These are phyloP conservation scores for Abrus pulchellus DNA, from an alignment of 306 rosid species.

Conservation along the genomic window DNA sequence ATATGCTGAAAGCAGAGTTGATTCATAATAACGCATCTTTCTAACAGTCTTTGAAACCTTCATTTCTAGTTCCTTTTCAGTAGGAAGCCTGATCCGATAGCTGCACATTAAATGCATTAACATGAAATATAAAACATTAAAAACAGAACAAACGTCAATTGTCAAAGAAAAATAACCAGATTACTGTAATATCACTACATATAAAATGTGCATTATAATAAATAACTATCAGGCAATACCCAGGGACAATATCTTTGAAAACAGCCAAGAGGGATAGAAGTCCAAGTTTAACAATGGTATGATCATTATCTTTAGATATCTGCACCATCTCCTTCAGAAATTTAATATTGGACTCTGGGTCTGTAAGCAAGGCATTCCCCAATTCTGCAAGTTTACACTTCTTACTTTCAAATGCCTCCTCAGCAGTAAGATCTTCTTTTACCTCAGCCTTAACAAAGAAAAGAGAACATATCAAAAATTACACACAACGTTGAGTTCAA, in stretches of 20 bases:
- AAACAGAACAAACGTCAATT: conserved; percentile 19
- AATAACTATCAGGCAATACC: conserved; percentile 58
- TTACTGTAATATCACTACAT: conserved; percentile 14
- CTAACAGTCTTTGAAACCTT: conserved; percentile 90
- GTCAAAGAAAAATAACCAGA: conserved; percentile 2
- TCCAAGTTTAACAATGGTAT: conserved; percentile 81
- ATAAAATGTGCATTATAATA: conserved; percentile 37
- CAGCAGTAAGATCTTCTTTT: conserved; percentile 81
- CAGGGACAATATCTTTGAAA: conserved; percentile 92
- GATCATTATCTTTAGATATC: conserved; percentile 72
- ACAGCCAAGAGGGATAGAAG: conserved; percentile 91
- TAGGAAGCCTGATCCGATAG: conserved; percentile 93
- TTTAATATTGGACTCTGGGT: conserved; percentile 91
- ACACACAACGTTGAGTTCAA: conserved; percentile 40
- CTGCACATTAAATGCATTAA: conserved; percentile 59
- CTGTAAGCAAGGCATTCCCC: conserved; percentile 79
- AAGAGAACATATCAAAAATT: not conserved
- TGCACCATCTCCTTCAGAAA: conserved; percentile 84
- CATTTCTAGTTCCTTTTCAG: conserved; percentile 95
- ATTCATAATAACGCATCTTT: conserved; percentile 90
- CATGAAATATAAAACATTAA: conserved; percentile 35
- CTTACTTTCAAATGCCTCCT: conserved; percentile 85
- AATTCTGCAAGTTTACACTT: conserved; percentile 92
- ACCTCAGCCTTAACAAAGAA: conserved; percentile 81
- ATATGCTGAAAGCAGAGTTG: conserved; percentile 88